Evolutionary conservation across 2,329 filamentous ascomycete genomes (phyloP).

Genomic region (Colletotrichum melonis): DNA sequence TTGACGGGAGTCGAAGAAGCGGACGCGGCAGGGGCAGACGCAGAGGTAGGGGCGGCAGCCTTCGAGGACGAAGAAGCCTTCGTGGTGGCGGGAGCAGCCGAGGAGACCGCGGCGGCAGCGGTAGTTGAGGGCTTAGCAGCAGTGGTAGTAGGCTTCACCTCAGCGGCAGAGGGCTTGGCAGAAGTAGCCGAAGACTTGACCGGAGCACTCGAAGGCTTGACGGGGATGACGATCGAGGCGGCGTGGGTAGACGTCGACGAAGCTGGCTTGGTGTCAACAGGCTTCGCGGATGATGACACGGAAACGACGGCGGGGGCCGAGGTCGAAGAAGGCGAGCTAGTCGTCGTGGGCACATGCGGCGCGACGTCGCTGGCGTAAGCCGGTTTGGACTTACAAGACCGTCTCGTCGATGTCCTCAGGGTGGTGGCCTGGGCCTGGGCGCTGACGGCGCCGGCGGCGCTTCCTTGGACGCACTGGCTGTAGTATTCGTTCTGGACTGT

Average conservation of each 20-base stretch:
- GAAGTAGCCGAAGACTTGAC: neutral
- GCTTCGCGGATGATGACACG: conserved; percentile 5
- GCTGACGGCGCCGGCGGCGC: conserved; percentile 1
- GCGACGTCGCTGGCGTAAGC: conserved; percentile 1
- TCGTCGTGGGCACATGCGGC: conserved; percentile 12
- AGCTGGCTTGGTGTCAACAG: conserved; percentile 20
- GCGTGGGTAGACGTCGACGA: neutral
- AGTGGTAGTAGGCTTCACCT: neutral
- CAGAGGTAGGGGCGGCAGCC: neutral
- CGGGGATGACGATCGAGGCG: neutral
- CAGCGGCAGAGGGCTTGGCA: neutral
- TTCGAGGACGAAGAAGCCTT: neutral
- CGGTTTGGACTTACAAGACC: conserved; percentile 25
- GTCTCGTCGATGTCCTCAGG: conserved; percentile 17
- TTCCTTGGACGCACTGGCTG: conserved; percentile 50
- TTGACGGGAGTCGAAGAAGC: conserved; percentile 2
- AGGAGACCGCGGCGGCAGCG: too few relatives aligned
- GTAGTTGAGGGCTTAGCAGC: neutral
- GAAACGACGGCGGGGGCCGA: neutral
- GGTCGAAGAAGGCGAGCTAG: neutral
- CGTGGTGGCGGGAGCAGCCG: neutral
- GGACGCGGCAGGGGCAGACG: neutral
- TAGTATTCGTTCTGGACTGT: conserved; percentile 52
- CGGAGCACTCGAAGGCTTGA: neutral
- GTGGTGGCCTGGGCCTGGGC: conserved; percentile 12